phyloP scores from a whole-genome alignment of 2,329 filamentous ascomycete species.

The Decorospora gaudefroyi region DNA sequence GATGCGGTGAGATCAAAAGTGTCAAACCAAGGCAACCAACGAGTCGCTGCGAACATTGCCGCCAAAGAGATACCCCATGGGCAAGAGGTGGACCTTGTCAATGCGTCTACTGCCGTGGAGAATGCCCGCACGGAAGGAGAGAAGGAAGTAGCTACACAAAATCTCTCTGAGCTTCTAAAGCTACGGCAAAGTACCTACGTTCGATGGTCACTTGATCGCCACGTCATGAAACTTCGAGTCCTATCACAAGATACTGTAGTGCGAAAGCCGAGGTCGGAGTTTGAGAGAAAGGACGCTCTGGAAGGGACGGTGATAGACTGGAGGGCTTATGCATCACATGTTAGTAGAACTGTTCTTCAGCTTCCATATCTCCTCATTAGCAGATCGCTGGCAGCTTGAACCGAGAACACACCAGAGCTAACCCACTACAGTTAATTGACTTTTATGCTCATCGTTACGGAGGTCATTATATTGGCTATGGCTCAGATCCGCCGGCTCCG shows the following conservation, averaged over 20 bases:
- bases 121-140: constrained; percentile 19
- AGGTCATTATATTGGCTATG: constrained; percentile 46
- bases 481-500: constrained; percentile 34
- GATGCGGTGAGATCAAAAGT: constrained; percentile 32
- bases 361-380: too few relatives aligned
- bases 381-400: too few relatives aligned
- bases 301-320: constrained; percentile 33
- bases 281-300: constrained; percentile 27
- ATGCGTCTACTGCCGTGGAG: constrained; percentile 35
- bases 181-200: constrained; percentile 42
- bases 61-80: constrained; percentile 53
- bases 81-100: constrained; percentile 45
- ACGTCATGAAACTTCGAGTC: constrained; percentile 42
- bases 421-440: constrained; percentile 31
- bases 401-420: too few relatives aligned
- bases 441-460: constrained; percentile 42
- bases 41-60: constrained; percentile 37
- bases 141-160: constrained; percentile 22
- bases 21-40: constrained; percentile 14
- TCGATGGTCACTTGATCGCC: constrained; percentile 46
- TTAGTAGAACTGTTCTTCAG: too few relatives aligned
- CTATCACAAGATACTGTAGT: constrained; percentile 28
- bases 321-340: constrained; percentile 35
- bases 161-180: constrained; percentile 27
- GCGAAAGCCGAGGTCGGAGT: constrained; percentile 28